These are phyloP conservation scores for Beauveria sp. DNA, from an alignment of 2,329 filamentous ascomycete genomes.

Conservation along the genomic window DNA sequence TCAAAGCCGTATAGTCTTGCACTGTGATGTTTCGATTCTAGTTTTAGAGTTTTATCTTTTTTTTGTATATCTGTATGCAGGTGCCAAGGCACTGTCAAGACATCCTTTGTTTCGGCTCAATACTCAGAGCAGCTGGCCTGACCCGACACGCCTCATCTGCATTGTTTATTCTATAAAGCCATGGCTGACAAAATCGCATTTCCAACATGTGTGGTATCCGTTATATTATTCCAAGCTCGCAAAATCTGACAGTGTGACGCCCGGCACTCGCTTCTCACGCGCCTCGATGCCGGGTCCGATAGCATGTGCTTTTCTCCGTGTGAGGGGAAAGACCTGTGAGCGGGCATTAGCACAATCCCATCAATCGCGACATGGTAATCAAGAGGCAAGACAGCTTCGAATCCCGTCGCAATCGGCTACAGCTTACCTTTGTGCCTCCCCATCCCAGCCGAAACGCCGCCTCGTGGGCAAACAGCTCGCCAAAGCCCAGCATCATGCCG, in stretches of 20 bases:
- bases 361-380: not conserved
- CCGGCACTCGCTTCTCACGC: constrained; percentile 49
- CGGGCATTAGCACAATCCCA: not conserved
- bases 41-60: not conserved
- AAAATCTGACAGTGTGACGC: constrained; percentile 49
- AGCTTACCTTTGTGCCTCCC: constrained; percentile 83
- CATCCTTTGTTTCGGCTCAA: not conserved
- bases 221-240: constrained; percentile 45
- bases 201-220: not conserved
- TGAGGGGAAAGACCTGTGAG: constrained; percentile 47
- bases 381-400: too few species aligned
- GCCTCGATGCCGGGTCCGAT: constrained; percentile 81
- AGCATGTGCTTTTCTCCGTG: constrained; percentile 54
- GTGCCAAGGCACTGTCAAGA: not conserved
- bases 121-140: not conserved
- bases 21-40: not conserved
- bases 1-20: too few species aligned
- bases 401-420: not conserved
- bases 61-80: not conserved
- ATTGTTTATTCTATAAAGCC: not conserved
- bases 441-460: constrained; percentile 88
- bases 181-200: not conserved
- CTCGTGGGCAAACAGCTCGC: constrained; percentile 94
- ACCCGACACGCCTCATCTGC: not conserved
- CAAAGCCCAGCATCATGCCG: constrained; percentile 96